Percentiles rank a stretch among this genome's conserved stretches.
phyloP scores from a whole-genome alignment of 2,329 filamentous ascomycete genomes.

The Aspergillus sp. region DNA sequence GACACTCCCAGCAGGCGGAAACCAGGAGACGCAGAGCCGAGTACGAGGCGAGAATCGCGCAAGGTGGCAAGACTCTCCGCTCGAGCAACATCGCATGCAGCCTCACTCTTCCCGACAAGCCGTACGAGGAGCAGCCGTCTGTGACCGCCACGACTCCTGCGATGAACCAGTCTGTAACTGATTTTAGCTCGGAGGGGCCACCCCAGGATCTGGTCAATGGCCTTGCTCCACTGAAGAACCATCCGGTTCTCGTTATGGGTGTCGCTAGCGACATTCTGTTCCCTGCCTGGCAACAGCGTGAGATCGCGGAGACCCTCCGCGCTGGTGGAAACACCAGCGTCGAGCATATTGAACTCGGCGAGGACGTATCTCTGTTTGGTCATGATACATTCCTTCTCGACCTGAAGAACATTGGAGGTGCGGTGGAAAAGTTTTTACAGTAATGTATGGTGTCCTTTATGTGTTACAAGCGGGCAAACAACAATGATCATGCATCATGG shows the following conservation, averaged over 20 bases:
- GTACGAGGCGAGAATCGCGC: conserved; percentile 58
- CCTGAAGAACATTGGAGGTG: conserved; percentile 85
- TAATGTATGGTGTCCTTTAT: conserved; percentile 31
- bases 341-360: conserved; percentile 84
- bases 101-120: conserved; percentile 75
- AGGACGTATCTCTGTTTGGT: conserved; percentile 91
- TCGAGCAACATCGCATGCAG: conserved; percentile 60
- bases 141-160: conserved; percentile 39
- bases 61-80: conserved; percentile 35
- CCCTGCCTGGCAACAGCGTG: conserved; percentile 95
- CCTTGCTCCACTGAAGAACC: conserved; percentile 67
- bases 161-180: conserved; percentile 28
- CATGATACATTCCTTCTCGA: conserved; percentile 96
- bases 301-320: conserved; percentile 81
- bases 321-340: conserved; percentile 76
- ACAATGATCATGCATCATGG: neutral
- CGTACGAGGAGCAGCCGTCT: conserved; percentile 82
- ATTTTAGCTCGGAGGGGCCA: conserved; percentile 46
- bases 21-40: conserved; percentile 61
- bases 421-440: conserved; percentile 72
- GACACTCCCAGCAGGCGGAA: conserved; percentile 64
- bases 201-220: conserved; percentile 79
- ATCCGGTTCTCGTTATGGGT: conserved; percentile 83
- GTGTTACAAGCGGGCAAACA: neutral
- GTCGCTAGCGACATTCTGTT: conserved; percentile 96